Conservation (phyloP, 208 protist species). For the Leishmania major region DNA sequence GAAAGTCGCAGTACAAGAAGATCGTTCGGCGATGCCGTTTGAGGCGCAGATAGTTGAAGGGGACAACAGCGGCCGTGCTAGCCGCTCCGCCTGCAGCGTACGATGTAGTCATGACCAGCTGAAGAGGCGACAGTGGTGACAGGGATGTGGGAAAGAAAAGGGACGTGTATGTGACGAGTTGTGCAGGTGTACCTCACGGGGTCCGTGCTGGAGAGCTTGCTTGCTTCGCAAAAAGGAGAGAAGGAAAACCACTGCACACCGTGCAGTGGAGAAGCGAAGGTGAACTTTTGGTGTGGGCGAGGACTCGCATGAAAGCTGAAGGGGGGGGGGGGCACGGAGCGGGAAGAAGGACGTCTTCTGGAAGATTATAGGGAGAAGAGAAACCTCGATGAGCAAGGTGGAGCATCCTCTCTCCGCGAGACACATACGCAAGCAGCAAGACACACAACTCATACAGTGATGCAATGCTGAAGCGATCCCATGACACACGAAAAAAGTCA, state of each 20-base stretch:
- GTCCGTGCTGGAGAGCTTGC: neutral
- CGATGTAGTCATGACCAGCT: slow-evolving; percentile 18
- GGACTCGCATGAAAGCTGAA: neutral
- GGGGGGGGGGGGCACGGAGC: neutral
- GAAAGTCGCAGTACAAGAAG: slow-evolving; percentile 91
- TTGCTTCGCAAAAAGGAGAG: neutral
- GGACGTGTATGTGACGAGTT: neutral
- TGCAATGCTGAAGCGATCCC: neutral
- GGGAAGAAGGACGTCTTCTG: neutral
- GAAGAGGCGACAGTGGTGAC: neutral
- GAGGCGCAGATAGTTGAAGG: slow-evolving; percentile 80
- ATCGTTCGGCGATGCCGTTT: slow-evolving; percentile 81
- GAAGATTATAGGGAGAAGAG: too few species aligned
- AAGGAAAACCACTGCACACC: neutral
- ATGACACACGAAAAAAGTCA: too few species aligned
- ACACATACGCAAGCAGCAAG: neutral
- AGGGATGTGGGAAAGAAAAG: neutral
- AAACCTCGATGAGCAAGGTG: neutral
- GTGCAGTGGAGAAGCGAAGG: neutral
- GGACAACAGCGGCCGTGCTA: slow-evolving; percentile 19
- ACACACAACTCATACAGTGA: neutral
- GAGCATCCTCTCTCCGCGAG: neutral
- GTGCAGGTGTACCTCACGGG: neutral
- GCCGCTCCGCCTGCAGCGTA: slow-evolving; percentile 16
- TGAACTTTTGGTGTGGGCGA: neutral